Evolutionary conservation across 345 rosid genomes (phyloP).

Genomic region (Salix viminalis): DNA sequence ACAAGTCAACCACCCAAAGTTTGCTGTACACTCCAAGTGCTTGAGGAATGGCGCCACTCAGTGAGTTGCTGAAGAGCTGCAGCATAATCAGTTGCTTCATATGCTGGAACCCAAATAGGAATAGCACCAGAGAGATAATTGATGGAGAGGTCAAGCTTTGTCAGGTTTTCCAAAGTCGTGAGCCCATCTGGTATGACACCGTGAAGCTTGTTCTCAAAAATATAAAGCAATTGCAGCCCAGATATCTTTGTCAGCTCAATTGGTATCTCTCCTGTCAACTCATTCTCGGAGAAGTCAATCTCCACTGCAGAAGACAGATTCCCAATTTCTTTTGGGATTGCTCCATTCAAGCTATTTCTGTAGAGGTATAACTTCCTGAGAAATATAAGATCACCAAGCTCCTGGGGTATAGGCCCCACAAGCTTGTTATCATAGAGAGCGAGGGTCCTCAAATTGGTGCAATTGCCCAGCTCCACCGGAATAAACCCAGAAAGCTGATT

Average conservation of each 20-base stretch:
- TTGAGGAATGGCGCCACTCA: slow-evolving; percentile 65
- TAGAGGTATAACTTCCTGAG: slow-evolving; percentile 58
- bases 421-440: slow-evolving; percentile 82
- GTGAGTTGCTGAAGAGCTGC: slow-evolving; percentile 73
- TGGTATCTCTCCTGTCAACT: slow-evolving; percentile 67
- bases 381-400: slow-evolving; percentile 49
- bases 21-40: slow-evolving; percentile 61
- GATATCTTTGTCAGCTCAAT: slow-evolving; percentile 51
- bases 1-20: slow-evolving; percentile 82
- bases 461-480: slow-evolving; percentile 70
- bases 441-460: slow-evolving; percentile 51
- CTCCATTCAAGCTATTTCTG: slow-evolving; percentile 62
- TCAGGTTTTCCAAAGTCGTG: slow-evolving; percentile 54
- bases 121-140: slow-evolving; percentile 63
- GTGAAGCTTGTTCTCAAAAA: slow-evolving; percentile 66
- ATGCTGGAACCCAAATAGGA: slow-evolving; percentile 68
- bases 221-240: slow-evolving; percentile 64
- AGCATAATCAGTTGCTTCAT: slow-evolving; percentile 48
- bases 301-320: slow-evolving; percentile 59
- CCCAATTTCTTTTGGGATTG: slow-evolving; percentile 76
- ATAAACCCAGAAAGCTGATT: slow-evolving; percentile 68
- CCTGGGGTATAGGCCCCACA: slow-evolving; percentile 56
- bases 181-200: slow-evolving; percentile 76
- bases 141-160: slow-evolving; percentile 78
- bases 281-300: slow-evolving; percentile 85